These are phyloP conservation scores for Puccinia triticina DNA, from an alignment of 1,284 basidiomycete species.

Conservation along the genomic window DNA sequence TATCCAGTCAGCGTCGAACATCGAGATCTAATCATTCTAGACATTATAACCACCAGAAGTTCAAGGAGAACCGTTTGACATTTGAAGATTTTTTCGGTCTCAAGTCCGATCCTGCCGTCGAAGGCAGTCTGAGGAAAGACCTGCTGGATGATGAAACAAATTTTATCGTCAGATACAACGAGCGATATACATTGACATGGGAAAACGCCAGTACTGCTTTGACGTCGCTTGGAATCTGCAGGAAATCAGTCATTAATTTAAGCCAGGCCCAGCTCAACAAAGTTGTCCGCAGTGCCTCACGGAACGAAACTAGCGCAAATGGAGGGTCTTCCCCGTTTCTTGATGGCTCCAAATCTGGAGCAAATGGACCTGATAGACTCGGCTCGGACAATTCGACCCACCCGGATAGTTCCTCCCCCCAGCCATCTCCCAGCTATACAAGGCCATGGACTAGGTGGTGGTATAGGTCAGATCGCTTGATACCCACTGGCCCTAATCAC, in stretches of 20 bases:
- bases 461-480: constrained; percentile 35
- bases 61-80: constrained; percentile 63
- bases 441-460: constrained; percentile 49
- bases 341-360: background rate
- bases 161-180: constrained; percentile 43
- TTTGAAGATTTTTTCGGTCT: constrained; percentile 63
- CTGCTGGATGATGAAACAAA: constrained; percentile 34
- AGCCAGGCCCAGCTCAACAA: constrained; percentile 59
- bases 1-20: background rate
- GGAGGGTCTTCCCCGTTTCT: background rate
- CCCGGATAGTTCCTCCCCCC: constrained; percentile 5
- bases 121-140: constrained; percentile 5
- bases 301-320: background rate
- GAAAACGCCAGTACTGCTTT: constrained; percentile 64
- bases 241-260: constrained; percentile 58
- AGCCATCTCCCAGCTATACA: constrained; percentile 14
- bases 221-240: constrained; percentile 63
- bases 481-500: constrained; percentile 18
- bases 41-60: constrained; percentile 57
- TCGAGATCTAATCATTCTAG: background rate
- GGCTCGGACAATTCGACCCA: background rate
- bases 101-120: constrained; percentile 16
- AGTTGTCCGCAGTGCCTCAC: constrained; percentile 54
- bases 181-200: constrained; percentile 63
- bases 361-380: background rate